Conservation (phyloP, 805 yeast genomes). For the Saccharomycopsis vini region DNA sequence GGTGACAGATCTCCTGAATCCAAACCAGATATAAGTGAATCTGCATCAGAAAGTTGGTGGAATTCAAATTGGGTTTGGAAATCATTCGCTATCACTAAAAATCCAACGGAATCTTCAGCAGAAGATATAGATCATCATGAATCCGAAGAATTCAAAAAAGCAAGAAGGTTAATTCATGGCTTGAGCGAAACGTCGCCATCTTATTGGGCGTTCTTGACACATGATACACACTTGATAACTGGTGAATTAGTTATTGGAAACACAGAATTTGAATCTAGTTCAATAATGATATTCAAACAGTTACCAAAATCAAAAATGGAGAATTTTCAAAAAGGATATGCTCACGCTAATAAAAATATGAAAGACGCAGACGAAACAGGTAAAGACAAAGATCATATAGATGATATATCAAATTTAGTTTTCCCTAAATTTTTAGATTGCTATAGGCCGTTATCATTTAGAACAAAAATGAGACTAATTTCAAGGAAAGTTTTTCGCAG, state of each 20-base stretch:
- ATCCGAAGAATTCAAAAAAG: constrained; percentile 10
- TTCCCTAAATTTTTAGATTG: constrained; percentile 12
- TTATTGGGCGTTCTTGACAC: constrained; percentile 16
- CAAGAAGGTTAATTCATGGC: constrained; percentile 8
- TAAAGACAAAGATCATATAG: not conserved
- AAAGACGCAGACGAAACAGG: not conserved
- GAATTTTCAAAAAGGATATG: not conserved
- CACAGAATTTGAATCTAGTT: constrained; percentile 14
- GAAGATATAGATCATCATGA: constrained; percentile 12
- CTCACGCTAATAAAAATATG: not conserved
- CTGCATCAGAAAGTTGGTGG: too few species aligned
- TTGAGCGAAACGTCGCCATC: constrained; percentile 1
- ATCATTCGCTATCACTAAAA: not conserved
- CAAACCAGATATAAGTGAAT: too few species aligned
- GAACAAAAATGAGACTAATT: constrained; percentile 10
- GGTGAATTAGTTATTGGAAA: constrained; percentile 15
- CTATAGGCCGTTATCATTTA: constrained; percentile 9
- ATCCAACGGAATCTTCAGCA: not conserved
- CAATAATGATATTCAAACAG: constrained; percentile 7
- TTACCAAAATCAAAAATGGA: constrained; percentile 14
- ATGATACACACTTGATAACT: constrained; percentile 5
- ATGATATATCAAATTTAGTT: not conserved
- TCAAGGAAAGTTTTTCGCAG: constrained; percentile 1
- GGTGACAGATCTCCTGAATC: too few species aligned
- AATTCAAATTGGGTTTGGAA: constrained; percentile 17